Evolutionary conservation across 2,329 filamentous ascomycete species (phyloP).

Genomic region (Neospermospora avenae): DNA sequence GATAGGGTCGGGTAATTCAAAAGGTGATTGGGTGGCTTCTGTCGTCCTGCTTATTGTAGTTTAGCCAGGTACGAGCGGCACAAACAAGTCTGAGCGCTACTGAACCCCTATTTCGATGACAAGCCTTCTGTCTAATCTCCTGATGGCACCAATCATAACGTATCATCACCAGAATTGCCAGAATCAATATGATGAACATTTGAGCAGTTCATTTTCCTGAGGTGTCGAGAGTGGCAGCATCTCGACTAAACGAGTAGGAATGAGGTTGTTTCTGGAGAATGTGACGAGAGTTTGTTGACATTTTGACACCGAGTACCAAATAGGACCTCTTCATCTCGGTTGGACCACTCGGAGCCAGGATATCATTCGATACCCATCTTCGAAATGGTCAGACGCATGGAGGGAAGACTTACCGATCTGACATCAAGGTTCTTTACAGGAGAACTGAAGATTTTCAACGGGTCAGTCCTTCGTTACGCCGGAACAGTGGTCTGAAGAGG

Average conservation of each 20-base stretch:
- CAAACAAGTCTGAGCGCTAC: neutral
- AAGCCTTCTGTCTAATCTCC: neutral
- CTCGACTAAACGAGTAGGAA: no score
- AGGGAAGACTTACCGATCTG: slow-evolving; percentile 5
- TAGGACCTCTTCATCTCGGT: neutral
- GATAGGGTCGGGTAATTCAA: neutral
- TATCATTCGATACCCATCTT: neutral
- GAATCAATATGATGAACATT: neutral
- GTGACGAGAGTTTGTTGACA: neutral
- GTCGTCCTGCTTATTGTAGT: neutral
- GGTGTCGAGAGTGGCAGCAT: no score
- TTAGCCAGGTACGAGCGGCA: slow-evolving; percentile 2
- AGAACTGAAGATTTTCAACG: neutral
- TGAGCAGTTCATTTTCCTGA: neutral
- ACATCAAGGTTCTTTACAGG: neutral
- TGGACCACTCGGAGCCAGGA: neutral
- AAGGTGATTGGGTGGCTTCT: neutral
- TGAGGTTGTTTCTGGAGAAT: neutral
- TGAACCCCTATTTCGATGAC: neutral
- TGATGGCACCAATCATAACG: neutral
- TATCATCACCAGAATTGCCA: neutral
- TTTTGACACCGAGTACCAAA: slow-evolving; percentile 2
- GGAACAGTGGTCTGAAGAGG: neutral
- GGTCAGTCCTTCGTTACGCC: neutral
- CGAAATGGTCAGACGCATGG: neutral